A percentile compares a stretch with the other conserved stretches of the same genome.
phyloP scores from a whole-genome alignment of 805 yeast species.

The Torulaspora delbrueckii region DNA sequence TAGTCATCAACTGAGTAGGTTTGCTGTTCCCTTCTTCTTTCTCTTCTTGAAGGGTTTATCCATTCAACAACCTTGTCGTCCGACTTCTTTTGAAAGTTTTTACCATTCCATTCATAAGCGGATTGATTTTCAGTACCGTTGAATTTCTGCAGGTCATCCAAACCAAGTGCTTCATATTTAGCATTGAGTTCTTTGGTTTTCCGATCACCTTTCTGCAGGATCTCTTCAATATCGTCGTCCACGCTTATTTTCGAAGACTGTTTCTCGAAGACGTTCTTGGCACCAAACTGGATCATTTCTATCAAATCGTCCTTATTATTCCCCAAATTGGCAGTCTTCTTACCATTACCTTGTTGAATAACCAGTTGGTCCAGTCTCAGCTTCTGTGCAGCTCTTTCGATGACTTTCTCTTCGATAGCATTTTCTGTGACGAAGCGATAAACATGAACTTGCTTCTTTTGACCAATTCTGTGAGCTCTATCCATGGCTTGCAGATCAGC shows the following conservation, averaged over 20 bases:
- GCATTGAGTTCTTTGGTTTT: conserved; percentile 75
- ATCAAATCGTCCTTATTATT: conserved; percentile 77
- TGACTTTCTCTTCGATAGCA: conserved; percentile 93
- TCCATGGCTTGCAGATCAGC: conserved; percentile 98
- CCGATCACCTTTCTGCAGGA: conserved; percentile 73
- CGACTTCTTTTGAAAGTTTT: conserved; percentile 44
- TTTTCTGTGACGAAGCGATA: conserved; percentile 90
- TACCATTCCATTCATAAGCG: conserved; percentile 97
- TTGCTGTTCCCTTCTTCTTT: conserved; percentile 70
- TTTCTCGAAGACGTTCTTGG: conserved; percentile 75
- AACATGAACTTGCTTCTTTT: conserved; percentile 90
- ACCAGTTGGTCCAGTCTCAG: conserved; percentile 88
- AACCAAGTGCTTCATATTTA: conserved; percentile 77
- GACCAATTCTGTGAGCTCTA: conserved; percentile 96
- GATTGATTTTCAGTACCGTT: conserved; percentile 67
- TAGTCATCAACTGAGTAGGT: conserved; percentile 73
- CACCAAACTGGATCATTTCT: conserved; percentile 97
- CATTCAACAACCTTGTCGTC: conserved; percentile 44
- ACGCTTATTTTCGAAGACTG: conserved; percentile 30
- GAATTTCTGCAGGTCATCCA: conserved; percentile 90
- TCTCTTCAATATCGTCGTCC: conserved; percentile 73
- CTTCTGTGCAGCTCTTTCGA: conserved; percentile 94
- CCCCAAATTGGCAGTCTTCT: conserved; percentile 35
- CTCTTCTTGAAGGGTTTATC: conserved; percentile 60
- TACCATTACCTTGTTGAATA: conserved; percentile 78